These are phyloP conservation scores for Calonectria ilicicola DNA, from an alignment of 2,329 filamentous ascomycete species.

Conservation along the genomic window DNA sequence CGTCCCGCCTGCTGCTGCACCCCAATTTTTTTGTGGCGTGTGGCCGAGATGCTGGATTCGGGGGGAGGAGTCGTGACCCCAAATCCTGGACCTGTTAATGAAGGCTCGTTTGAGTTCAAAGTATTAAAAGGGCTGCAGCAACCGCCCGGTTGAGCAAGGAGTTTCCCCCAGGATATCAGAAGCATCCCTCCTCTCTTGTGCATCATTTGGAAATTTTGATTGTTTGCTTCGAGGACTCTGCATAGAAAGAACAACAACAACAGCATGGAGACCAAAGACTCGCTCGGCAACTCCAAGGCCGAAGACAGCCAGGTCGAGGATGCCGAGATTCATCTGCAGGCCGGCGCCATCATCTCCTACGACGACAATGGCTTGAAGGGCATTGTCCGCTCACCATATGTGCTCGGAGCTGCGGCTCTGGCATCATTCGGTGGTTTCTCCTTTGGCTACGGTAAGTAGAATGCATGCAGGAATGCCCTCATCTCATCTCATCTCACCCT, in stretches of 20 bases:
- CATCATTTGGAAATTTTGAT: too few species aligned
- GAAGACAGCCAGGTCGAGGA: constrained; percentile 29
- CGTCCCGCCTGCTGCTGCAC: neutral
- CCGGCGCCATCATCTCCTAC: constrained; percentile 24
- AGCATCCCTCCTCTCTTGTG: neutral
- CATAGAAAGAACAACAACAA: too few species aligned
- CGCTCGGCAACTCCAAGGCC: constrained; percentile 12
- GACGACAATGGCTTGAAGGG: constrained; percentile 50
- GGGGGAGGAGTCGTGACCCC: neutral
- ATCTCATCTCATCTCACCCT: too few species aligned
- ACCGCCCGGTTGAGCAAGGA: neutral
- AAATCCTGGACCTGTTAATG: neutral
- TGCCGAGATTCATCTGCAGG: neutral
- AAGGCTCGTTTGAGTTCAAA: neutral
- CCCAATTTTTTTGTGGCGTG: neutral
- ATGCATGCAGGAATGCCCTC: too few species aligned
- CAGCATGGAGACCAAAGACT: constrained; percentile 28
- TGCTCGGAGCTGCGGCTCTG: constrained; percentile 56
- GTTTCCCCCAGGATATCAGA: neutral
- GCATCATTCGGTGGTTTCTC: constrained; percentile 49
- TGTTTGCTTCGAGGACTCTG: neutral
- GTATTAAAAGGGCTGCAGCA: constrained; percentile 18
- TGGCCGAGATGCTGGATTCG: neutral
- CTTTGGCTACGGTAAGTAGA: constrained; percentile 26
- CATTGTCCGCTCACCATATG: constrained; percentile 51